A percentile compares a stretch with the other conserved stretches of the same genome.
Evolutionary conservation across 805 yeast genomes (phyloP).

Genomic region (Metschnikowia kofuensis): DNA sequence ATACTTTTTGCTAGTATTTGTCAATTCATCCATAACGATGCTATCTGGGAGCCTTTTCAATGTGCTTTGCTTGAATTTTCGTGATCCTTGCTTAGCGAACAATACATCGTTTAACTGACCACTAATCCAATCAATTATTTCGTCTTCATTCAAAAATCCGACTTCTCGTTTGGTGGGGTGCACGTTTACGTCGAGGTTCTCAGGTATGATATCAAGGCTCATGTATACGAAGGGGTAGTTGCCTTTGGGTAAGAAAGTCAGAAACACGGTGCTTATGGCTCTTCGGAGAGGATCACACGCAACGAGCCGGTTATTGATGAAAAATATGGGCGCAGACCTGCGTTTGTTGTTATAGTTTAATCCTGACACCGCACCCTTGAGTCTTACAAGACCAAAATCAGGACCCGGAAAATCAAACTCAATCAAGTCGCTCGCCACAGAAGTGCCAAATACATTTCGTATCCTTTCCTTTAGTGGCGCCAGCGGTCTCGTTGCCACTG

Average conservation of each 20-base stretch:
- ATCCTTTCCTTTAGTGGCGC: slow-evolving; percentile 63
- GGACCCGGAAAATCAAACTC: slow-evolving; percentile 35
- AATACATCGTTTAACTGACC: slow-evolving; percentile 48
- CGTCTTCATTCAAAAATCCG: slow-evolving; percentile 79
- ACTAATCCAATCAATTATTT: slow-evolving; percentile 65
- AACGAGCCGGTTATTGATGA: slow-evolving; percentile 83
- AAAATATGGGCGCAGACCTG: slow-evolving; percentile 64
- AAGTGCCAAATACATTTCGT: slow-evolving; percentile 66
- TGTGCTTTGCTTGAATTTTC: slow-evolving; percentile 65
- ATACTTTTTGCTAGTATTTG: slow-evolving; percentile 24
- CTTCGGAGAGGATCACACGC: slow-evolving; percentile 75
- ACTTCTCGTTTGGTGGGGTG: slow-evolving; percentile 97
- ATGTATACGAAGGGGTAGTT: slow-evolving; percentile 72
- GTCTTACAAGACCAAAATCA: slow-evolving; percentile 47
- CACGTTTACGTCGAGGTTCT: slow-evolving; percentile 83
- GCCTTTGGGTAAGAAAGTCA: slow-evolving; percentile 74
- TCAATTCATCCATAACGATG: slow-evolving; percentile 7
- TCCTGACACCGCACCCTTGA: slow-evolving; percentile 63
- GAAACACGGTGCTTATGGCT: slow-evolving; percentile 61
- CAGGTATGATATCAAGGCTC: slow-evolving; percentile 62
- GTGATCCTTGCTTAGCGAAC: slow-evolving; percentile 57
- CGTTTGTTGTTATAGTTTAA: slow-evolving; percentile 71
- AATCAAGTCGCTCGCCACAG: slow-evolving; percentile 63
- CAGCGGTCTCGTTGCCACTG: slow-evolving; percentile 56
- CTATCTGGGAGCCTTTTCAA: slow-evolving; percentile 20